phyloP scores from a whole-genome alignment of 2,329 filamentous ascomycete genomes.

The Xylariaceae sp. region DNA sequence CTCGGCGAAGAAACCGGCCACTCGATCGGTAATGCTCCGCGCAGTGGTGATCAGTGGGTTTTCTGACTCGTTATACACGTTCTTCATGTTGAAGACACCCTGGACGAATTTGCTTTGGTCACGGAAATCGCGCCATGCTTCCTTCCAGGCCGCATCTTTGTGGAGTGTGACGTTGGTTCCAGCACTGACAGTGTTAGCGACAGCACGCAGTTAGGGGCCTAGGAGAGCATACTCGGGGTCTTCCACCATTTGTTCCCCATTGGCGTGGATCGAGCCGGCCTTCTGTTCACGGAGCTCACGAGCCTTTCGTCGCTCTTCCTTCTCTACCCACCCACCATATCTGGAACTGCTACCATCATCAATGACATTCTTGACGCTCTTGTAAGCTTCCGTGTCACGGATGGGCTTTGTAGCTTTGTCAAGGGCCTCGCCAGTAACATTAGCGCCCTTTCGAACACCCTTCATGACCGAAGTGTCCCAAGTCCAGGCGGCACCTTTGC shows the following conservation, averaged over 20 bases:
- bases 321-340: conserved; percentile 95
- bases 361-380: conserved; percentile 91
- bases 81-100: conserved; percentile 79
- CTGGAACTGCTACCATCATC: conserved; percentile 94
- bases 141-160: conserved; percentile 96
- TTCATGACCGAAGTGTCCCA: conserved; percentile 96
- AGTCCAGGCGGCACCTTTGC: conserved; percentile 90
- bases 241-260: conserved; percentile 65
- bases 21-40: conserved; percentile 85
- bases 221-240: conserved; percentile 72
- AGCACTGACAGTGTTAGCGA: conserved; percentile 55
- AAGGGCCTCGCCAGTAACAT: conserved; percentile 77
- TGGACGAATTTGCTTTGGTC: conserved; percentile 88
- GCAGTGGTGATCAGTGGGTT: conserved; percentile 93
- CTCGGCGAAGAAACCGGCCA: conserved; percentile 95
- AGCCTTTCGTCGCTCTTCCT: conserved; percentile 82
- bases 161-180: conserved; percentile 92
- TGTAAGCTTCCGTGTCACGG: conserved; percentile 89
- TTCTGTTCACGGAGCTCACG: conserved; percentile 70
- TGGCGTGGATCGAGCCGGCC: conserved; percentile 43
- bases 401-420: conserved; percentile 96
- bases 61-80: conserved; percentile 90
- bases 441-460: conserved; percentile 81
- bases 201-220: conserved; percentile 9
- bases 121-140: conserved; percentile 95